These are phyloP conservation scores for Kitagawia praeruptora DNA, from an alignment of 129 eudicot species.

Conservation along the genomic window DNA sequence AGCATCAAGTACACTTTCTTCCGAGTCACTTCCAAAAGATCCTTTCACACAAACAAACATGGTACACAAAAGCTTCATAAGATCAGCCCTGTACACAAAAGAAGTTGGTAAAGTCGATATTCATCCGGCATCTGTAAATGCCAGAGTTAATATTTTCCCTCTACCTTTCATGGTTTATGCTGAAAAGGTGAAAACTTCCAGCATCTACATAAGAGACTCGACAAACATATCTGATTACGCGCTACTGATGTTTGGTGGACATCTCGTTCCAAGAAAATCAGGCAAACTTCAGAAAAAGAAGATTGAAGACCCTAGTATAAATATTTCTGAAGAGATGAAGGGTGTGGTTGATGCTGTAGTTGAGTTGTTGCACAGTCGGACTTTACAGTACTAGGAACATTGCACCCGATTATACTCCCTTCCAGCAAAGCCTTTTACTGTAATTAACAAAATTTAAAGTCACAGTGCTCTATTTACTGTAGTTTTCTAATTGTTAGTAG, in stretches of 20 bases:
- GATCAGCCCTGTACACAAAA: constrained; percentile 79
- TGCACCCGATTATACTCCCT: neutral
- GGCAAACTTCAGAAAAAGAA: constrained; percentile 68
- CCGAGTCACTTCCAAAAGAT: constrained; percentile 31
- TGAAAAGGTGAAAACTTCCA: constrained; percentile 80
- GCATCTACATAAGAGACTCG: constrained; percentile 70
- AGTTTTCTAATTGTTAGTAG: neutral
- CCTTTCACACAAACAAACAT: neutral
- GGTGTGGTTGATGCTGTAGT: constrained; percentile 89
- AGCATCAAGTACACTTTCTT: constrained; percentile 15
- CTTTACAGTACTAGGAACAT: constrained; percentile 35
- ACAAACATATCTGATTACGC: constrained; percentile 95
- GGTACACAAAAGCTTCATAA: too few relatives aligned
- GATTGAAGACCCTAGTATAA: constrained; percentile 80
- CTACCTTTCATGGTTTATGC: constrained; percentile 93
- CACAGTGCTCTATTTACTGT: neutral
- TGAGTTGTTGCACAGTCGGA: constrained; percentile 77
- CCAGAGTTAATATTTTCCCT: constrained; percentile 73
- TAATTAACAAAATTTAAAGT: neutral
- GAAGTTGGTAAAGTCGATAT: constrained; percentile 95
- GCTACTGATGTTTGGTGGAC: constrained; percentile 93
- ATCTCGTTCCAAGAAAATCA: constrained; percentile 56
- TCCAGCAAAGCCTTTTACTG: neutral
- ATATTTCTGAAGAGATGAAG: constrained; percentile 57
- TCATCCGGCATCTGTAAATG: constrained; percentile 86